Conservation (phyloP, 2,329 filamentous ascomycete genomes). For the Dryadomyces quercus-mongolicae region DNA sequence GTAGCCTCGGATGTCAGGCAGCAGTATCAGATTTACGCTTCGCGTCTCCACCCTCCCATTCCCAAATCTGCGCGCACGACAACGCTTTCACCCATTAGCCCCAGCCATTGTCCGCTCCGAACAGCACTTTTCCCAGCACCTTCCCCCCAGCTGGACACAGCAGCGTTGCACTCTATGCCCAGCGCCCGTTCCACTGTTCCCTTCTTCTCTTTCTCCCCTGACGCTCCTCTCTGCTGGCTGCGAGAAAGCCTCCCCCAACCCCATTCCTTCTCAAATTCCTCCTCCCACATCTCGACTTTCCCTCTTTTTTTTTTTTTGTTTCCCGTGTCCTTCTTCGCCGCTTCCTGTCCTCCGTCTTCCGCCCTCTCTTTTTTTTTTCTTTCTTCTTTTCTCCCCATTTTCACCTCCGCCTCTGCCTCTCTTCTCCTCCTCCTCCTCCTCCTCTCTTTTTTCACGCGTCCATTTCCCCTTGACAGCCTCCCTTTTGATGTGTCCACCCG, state of each 20-base stretch:
- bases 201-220: background rate
- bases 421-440: background rate
- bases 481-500: conserved; percentile 12
- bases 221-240: background rate
- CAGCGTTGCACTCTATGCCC: background rate
- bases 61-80: conserved; percentile 10
- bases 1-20: conserved; percentile 10
- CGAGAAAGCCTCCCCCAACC: background rate
- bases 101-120: background rate
- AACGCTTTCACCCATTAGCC: conserved; percentile 1
- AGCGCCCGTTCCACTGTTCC: background rate
- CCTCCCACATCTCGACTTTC: conserved; percentile 8
- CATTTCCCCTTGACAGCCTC: conserved; percentile 1
- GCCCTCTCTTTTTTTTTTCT: background rate
- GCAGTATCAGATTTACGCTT: conserved; percentile 15
- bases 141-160: background rate
- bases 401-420: background rate
- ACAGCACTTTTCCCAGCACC: background rate
- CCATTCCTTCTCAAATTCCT: conserved; percentile 7
- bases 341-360: background rate
- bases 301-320: conserved; percentile 2
- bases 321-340: background rate
- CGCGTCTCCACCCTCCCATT: conserved; percentile 4
- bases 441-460: background rate
- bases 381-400: background rate